Evolutionary conservation across 1,139 yeast species (phyloP).

Genomic region (Maudiozyma humilis): DNA sequence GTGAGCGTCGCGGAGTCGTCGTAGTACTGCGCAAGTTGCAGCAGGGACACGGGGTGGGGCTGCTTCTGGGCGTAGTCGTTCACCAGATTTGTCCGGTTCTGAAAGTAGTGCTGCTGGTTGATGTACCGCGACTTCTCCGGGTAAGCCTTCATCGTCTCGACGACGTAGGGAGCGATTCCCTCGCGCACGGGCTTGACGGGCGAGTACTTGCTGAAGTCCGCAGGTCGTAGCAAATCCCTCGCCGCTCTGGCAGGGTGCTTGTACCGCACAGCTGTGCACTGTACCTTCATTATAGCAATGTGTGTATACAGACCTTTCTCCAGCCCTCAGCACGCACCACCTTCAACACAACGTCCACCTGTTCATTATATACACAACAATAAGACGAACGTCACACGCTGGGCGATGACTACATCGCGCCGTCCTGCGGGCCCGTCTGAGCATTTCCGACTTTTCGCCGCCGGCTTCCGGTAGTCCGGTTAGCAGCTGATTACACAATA

Average conservation of each 20-base stretch:
- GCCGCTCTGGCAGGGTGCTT: constrained; percentile 14
- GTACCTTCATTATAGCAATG: not conserved
- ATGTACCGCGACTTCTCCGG: constrained; percentile 33
- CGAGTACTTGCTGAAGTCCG: constrained; percentile 30
- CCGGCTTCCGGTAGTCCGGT: not conserved
- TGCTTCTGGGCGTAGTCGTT: constrained; percentile 53
- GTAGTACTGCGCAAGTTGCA: constrained; percentile 86
- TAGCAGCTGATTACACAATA: not conserved
- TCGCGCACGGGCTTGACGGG: constrained; percentile 27
- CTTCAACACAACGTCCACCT: no score
- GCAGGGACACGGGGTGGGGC: constrained; percentile 83
- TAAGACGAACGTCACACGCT: no score
- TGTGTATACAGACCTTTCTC: no score
- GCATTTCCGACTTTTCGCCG: no score
- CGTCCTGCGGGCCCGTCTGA: no score
- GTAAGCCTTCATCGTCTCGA: constrained; percentile 27
- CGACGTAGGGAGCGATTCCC: constrained; percentile 28
- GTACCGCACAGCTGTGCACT: constrained; percentile 7
- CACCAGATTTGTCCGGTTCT: constrained; percentile 55
- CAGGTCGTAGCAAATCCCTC: constrained; percentile 23
- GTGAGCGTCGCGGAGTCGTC: constrained; percentile 48
- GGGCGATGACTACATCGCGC: not conserved
- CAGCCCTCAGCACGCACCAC: no score
- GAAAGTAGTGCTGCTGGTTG: constrained; percentile 70
- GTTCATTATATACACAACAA: no score